Base-by-base conservation (phyloP, 73 alveolate genomes). In the Paramecium biaurelia region DNA sequence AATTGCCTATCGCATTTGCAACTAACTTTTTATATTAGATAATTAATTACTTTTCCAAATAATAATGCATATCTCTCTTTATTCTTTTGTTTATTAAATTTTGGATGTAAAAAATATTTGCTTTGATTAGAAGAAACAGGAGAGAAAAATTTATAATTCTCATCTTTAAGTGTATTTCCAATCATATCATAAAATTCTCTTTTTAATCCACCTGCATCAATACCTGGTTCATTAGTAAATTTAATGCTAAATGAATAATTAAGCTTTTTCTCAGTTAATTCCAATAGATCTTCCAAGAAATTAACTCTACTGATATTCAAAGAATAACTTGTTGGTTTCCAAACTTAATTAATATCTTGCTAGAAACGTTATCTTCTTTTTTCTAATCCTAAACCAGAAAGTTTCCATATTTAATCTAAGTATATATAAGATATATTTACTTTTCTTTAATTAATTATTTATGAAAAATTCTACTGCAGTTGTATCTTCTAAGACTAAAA, bases 151-250 rank as follows among this genome's bases (percentile, higher is more conserved):
- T 89, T 70, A 34, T 89, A 89, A 4, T 56, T 68, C 4, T 82
- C 87, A 42, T 89, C 94, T 49, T 89, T 89, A 20, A 89, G 70
- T 43, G 87, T 89, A 45, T 70, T 89, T 0, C 94, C 94, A 11
- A 89, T 72, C 76, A 89, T 47, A 45, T 89, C 94, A 45, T 89
- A 89, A 38, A 89, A 89, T 21, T 89, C 94, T 89, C 94, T 89
- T n/a, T 82, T 89, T 28, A 89, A 70, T 14, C 94, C 94, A 23
- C 94, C 94, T 7, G 94, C 94, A 89, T 89, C 94, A 28, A 89
- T 89, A 26, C 94, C 94, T 11, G 85, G 85, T 45, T 89, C 94
- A 41, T 89, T 85, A 7, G 8, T 12, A 34, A 89, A 89, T 37
- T 89, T 68, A 28, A 89, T 89, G 32, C 76, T 43, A 18, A 89